A percentile compares a stretch with the other conserved stretches of the same genome.
Evolutionary conservation across 306 rosid species (phyloP).

Genomic region (Castanopsis chinensis): DNA sequence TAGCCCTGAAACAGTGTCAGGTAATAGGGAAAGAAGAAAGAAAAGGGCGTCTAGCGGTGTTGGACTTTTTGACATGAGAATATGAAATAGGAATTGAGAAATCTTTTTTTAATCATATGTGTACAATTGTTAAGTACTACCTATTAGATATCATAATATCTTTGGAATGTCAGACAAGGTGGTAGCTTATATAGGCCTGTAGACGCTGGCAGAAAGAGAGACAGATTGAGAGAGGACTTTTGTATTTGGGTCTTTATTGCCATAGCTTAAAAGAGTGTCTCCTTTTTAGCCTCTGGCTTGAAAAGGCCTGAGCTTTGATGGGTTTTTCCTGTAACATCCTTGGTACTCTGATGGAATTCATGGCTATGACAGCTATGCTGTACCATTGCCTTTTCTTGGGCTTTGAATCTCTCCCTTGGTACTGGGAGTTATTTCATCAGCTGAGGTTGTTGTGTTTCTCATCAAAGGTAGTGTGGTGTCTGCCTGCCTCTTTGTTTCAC

Average conservation of each 20-base stretch:
- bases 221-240: slow-evolving; percentile 21
- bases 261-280: slow-evolving; percentile 39
- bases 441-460: slow-evolving; percentile 32
- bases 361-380: slow-evolving; percentile 76
- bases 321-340: slow-evolving; percentile 55
- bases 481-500: slow-evolving; percentile 25
- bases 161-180: slow-evolving; percentile 57
- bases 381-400: slow-evolving; percentile 47
- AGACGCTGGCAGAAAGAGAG: slow-evolving; percentile 25
- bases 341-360: slow-evolving; percentile 76
- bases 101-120: slow-evolving; percentile 10
- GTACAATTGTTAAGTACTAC: slow-evolving; percentile 23
- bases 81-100: not conserved
- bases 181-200: slow-evolving; percentile 40
- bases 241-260: slow-evolving; percentile 51
- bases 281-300: slow-evolving; percentile 35
- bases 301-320: slow-evolving; percentile 48
- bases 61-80: slow-evolving; percentile 34
- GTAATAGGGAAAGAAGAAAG: slow-evolving; percentile 20
- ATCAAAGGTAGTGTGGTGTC: slow-evolving; percentile 22
- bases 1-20: slow-evolving; percentile 52
- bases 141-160: slow-evolving; percentile 31
- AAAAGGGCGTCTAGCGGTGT: not conserved
- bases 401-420: slow-evolving; percentile 42
- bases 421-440: slow-evolving; percentile 49